phyloP scores from a whole-genome alignment of 2,329 filamentous ascomycete genomes.

The Cladobotryum mycophilum region DNA sequence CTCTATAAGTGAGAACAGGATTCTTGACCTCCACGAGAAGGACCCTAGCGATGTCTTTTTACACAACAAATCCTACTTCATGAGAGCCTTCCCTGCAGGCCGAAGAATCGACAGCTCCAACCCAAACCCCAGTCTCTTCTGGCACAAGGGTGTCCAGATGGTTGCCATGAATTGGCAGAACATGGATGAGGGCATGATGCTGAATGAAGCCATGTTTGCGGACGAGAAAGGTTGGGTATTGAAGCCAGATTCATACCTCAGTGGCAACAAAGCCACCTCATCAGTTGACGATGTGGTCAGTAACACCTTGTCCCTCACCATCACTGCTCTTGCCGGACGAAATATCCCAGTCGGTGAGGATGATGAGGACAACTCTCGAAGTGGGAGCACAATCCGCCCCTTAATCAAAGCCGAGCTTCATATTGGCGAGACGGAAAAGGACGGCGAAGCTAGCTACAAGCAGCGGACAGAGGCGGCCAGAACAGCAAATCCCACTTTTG shows the following conservation, averaged over 20 bases:
- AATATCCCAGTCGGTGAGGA: conserved; percentile 44
- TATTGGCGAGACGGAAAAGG: conserved; percentile 49
- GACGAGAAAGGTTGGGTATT: conserved; percentile 77
- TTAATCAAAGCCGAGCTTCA: conserved; percentile 77
- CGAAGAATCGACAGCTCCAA: conserved; percentile 83
- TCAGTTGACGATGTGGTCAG: conserved; percentile 40
- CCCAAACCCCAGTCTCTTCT: conserved; percentile 84
- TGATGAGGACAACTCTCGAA: conserved; percentile 24
- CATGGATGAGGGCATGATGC: conserved; percentile 87
- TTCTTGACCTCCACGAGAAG: conserved; percentile 51
- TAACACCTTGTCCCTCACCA: conserved; percentile 57
- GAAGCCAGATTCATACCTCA: conserved; percentile 71
- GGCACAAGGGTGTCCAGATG: conserved; percentile 95
- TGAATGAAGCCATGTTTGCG: conserved; percentile 97
- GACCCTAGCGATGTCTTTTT: conserved; percentile 69
- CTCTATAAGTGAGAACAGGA: conserved; percentile 79
- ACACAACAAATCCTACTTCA: conserved; percentile 83
- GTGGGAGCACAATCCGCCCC: conserved; percentile 48
- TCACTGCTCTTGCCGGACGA: conserved; percentile 72
- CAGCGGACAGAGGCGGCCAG: conserved; percentile 48
- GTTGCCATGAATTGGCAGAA: conserved; percentile 97
- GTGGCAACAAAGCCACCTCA: conserved; percentile 32
- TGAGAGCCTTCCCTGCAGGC: conserved; percentile 84
- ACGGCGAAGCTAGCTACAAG: conserved; percentile 52
- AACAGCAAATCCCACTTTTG: conserved; percentile 60